Percentiles rank a stretch among this genome's conserved stretches.
Evolutionary conservation across 1,284 basidiomycete species (phyloP).

Genomic region (Psilocybe mexicana): DNA sequence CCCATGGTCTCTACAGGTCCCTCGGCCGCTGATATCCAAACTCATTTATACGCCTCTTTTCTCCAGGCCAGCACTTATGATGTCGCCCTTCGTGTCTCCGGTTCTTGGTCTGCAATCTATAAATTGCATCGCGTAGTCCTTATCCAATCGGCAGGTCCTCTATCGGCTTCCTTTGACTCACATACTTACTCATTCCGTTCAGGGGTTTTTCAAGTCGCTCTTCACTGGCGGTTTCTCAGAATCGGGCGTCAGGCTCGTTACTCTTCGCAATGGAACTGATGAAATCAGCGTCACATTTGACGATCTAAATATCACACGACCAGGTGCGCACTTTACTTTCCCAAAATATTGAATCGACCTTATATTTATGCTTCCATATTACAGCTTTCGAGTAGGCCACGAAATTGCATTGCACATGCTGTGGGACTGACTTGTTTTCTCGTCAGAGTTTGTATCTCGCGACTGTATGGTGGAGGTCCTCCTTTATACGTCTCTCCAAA

Average conservation of each 20-base stretch:
- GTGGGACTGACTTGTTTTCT: constrained; percentile 17
- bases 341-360: not conserved
- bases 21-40: constrained; percentile 23
- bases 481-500: constrained; percentile 64
- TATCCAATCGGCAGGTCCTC: constrained; percentile 71
- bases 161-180: not conserved
- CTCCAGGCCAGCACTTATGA: constrained; percentile 74
- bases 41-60: constrained; percentile 75
- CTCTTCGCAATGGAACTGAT: constrained; percentile 32
- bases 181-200: constrained; percentile 3
- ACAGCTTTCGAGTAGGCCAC: constrained; percentile 62
- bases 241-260: constrained; percentile 39
- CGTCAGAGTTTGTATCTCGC: constrained; percentile 75
- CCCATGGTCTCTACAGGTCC: constrained; percentile 24
- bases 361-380: not conserved
- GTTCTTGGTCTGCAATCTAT: constrained; percentile 77
- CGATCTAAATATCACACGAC: constrained; percentile 83
- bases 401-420: not conserved
- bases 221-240: constrained; percentile 84
- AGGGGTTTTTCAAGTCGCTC: constrained; percentile 85
- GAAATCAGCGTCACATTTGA: constrained; percentile 74
- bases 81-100: constrained; percentile 68
- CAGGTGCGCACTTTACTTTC: constrained; percentile 49
- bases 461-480: constrained; percentile 86
- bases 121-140: constrained; percentile 81